phyloP scores from a whole-genome alignment of 2,329 filamentous ascomycete species.

The Colletotrichum scovillei region DNA sequence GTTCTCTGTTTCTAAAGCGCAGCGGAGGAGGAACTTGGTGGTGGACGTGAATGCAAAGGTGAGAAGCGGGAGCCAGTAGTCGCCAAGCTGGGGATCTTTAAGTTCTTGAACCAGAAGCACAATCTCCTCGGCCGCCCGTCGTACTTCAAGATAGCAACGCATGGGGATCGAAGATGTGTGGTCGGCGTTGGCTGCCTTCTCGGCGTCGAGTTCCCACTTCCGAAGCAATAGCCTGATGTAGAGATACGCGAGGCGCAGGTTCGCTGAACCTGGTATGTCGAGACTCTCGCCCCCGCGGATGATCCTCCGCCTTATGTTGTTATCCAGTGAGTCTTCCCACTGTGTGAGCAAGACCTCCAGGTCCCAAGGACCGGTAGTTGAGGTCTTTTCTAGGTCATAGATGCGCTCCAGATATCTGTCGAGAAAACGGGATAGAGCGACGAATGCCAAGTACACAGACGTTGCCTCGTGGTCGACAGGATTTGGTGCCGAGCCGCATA shows the following conservation, averaged over 20 bases:
- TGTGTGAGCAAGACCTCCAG: conserved; percentile 52
- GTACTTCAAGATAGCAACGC: conserved; percentile 51
- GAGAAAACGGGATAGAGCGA: conserved; percentile 56
- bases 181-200: conserved; percentile 40
- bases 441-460: conserved; percentile 57
- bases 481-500: conserved; percentile 36
- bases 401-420: conserved; percentile 48
- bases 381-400: conserved; percentile 47
- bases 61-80: conserved; percentile 62
- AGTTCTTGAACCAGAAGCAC: conserved; percentile 59
- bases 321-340: conserved; percentile 57
- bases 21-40: conserved; percentile 61
- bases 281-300: conserved; percentile 54
- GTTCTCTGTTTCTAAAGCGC: conserved; percentile 56
- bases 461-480: conserved; percentile 41
- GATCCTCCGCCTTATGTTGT: conserved; percentile 51
- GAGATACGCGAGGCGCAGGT: conserved; percentile 63
- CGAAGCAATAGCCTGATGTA: conserved; percentile 58
- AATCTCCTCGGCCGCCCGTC: conserved; percentile 60
- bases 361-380: conserved; percentile 40
- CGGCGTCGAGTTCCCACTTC: conserved; percentile 57
- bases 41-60: conserved; percentile 61
- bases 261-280: conserved; percentile 57
- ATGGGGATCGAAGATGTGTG: conserved; percentile 36
- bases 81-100: conserved; percentile 52